Percentiles rank a stretch among this genome's conserved stretches.
Evolutionary conservation across 805 yeast genomes (phyloP).

Genomic region (Starmerella stigmatis): DNA sequence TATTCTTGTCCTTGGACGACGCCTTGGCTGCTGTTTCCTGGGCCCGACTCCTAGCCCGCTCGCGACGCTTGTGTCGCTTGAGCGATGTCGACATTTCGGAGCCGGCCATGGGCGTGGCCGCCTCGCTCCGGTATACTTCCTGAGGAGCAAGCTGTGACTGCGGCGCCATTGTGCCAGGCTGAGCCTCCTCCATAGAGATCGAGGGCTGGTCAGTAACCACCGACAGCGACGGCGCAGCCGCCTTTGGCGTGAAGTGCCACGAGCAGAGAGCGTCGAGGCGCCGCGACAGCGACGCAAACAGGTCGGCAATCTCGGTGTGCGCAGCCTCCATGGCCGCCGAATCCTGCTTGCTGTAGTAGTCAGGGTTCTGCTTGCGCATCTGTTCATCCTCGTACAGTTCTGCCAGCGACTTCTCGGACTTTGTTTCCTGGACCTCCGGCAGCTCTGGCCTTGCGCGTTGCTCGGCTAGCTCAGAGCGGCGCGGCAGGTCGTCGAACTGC

Average conservation of each 20-base stretch:
- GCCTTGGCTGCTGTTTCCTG: slow-evolving; percentile 28
- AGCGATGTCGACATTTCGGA: slow-evolving; percentile 21
- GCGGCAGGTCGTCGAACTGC: slow-evolving; percentile 76
- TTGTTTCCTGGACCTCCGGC: slow-evolving; percentile 64
- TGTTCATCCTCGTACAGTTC: slow-evolving; percentile 85
- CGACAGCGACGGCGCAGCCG: slow-evolving; percentile 66
- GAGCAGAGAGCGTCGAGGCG: slow-evolving; percentile 82
- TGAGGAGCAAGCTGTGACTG: slow-evolving; percentile 85
- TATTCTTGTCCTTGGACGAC: slow-evolving; percentile 30
- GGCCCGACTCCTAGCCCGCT: slow-evolving; percentile 46
- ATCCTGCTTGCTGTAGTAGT: slow-evolving; percentile 38
- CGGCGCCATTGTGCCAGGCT: slow-evolving; percentile 70
- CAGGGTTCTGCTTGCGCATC: slow-evolving; percentile 31
- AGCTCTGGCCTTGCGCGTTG: slow-evolving; percentile 29
- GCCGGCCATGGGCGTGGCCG: slow-evolving; percentile 18
- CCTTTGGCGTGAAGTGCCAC: slow-evolving; percentile 91
- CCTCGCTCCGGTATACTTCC: slow-evolving; percentile 56
- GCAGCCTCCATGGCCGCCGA: slow-evolving; percentile 57
- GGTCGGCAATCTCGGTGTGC: slow-evolving; percentile 64
- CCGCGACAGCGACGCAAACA: slow-evolving; percentile 53
- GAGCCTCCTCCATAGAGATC: slow-evolving; percentile 90
- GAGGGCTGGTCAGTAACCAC: slow-evolving; percentile 76
- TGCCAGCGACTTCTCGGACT: slow-evolving; percentile 79
- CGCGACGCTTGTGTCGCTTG: slow-evolving; percentile 65
- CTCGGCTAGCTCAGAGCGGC: slow-evolving; percentile 41